Conservation (phyloP, 2,329 filamentous ascomycete species). For the Mycosphaerella sp. region DNA sequence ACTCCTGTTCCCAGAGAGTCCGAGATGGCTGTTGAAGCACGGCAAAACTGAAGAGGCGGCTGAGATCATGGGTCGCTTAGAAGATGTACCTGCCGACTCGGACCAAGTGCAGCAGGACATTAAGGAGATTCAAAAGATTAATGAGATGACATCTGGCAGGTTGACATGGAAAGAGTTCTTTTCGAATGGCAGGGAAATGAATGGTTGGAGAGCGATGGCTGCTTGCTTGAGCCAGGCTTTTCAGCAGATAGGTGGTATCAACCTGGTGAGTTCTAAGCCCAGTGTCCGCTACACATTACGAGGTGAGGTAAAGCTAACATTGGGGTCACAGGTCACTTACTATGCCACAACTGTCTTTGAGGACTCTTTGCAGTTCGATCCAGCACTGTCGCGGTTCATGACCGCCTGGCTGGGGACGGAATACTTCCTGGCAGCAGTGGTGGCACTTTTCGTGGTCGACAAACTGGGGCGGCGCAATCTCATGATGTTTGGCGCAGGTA, state of each 20-base stretch:
- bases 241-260: constrained; percentile 34
- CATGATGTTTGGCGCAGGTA: constrained; percentile 24
- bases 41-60: constrained; percentile 43
- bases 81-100: constrained; percentile 18
- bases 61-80: constrained; percentile 47
- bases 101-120: constrained; percentile 47
- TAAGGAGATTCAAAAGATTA: constrained; percentile 14
- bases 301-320: no score
- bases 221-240: constrained; percentile 43
- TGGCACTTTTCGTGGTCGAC: constrained; percentile 58
- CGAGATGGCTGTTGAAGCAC: constrained; percentile 48
- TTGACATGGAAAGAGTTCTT: constrained; percentile 26
- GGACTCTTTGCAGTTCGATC: constrained; percentile 41
- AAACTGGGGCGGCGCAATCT: constrained; percentile 49
- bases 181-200: constrained; percentile 38
- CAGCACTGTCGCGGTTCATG: constrained; percentile 20
- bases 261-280: constrained; percentile 12
- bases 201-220: constrained; percentile 41
- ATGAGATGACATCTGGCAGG: constrained; percentile 14
- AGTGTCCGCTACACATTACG: no score
- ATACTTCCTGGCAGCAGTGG: constrained; percentile 25
- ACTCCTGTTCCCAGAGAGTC: constrained; percentile 50
- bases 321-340: constrained; percentile 11
- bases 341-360: constrained; percentile 49
- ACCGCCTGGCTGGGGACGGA: constrained; percentile 25